Evolutionary conservation across 2,329 filamentous ascomycete species (phyloP).

Genomic region (Clarireedia paspali): DNA sequence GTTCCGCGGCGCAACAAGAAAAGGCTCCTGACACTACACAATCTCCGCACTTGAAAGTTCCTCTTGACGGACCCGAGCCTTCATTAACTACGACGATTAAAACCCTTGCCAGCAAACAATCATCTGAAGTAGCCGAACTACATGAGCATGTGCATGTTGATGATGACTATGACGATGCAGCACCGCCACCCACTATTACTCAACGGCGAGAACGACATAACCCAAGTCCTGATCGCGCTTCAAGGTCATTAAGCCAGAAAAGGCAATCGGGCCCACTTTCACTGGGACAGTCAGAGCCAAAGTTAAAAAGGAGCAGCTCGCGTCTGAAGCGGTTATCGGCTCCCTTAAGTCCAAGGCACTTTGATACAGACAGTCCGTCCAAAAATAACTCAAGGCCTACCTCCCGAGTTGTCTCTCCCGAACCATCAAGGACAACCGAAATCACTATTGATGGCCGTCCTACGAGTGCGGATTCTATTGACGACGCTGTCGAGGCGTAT

Average conservation of each 20-base stretch:
- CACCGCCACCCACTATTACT: conserved; percentile 61
- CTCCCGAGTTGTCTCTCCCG: conserved; percentile 22
- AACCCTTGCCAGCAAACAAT: conserved; percentile 18
- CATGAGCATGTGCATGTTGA: conserved; percentile 14
- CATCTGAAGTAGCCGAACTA: conserved; percentile 15
- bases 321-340: conserved; percentile 51
- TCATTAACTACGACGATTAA: conserved; percentile 22
- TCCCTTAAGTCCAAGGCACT: conserved; percentile 31
- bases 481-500: conserved; percentile 80
- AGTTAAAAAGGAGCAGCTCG: conserved; percentile 48
- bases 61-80: conserved; percentile 27
- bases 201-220: conserved; percentile 42
- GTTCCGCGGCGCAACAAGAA: conserved; percentile 13
- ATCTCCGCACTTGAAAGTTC: conserved; percentile 25
- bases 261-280: conserved; percentile 38
- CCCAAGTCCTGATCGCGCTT: conserved; percentile 33
- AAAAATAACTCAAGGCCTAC: conserved; percentile 33
- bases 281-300: conserved; percentile 37
- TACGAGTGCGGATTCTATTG: conserved; percentile 75
- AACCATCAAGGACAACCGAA: conserved; percentile 19
- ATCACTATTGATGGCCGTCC: conserved; percentile 59
- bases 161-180: conserved; percentile 47
- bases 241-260: conserved; percentile 22
- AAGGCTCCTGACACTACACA: conserved; percentile 22
- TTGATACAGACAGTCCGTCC: conserved; percentile 28